Evolutionary conservation across 208 protist genomes (phyloP).

Genomic region (Porcisia hertigi): DNA sequence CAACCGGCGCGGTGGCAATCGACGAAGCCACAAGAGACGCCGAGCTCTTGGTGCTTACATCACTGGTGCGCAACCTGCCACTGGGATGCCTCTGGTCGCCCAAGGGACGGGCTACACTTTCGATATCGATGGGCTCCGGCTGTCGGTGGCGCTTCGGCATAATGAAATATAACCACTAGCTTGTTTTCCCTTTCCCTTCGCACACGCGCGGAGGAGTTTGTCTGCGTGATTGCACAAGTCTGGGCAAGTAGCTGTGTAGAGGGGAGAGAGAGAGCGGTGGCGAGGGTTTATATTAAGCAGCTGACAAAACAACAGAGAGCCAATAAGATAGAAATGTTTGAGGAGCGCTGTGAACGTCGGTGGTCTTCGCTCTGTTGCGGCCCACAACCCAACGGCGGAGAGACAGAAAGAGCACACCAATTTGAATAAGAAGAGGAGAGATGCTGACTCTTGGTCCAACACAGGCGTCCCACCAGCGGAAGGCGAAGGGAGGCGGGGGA

Average conservation of each 20-base stretch:
- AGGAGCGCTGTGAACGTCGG: background rate
- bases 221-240: background rate
- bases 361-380: background rate
- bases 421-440: background rate
- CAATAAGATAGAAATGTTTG: background rate
- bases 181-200: background rate
- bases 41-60: background rate
- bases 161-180: background rate
- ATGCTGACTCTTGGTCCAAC: background rate
- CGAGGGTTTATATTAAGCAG: too few relatives aligned
- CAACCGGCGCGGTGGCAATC: background rate
- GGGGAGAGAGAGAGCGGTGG: background rate
- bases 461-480: background rate
- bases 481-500: background rate
- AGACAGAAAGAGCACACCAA: background rate
- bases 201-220: background rate
- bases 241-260: background rate
- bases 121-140: constrained; percentile 56
- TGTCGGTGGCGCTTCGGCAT: constrained; percentile 86
- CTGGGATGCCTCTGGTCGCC: background rate
- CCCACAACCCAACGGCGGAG: background rate
- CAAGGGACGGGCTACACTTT: constrained; percentile 15
- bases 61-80: background rate
- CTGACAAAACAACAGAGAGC: too few relatives aligned
- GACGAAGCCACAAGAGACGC: background rate